Conservation (phyloP, 345 rosid species). For the Durio zibethinus region DNA sequence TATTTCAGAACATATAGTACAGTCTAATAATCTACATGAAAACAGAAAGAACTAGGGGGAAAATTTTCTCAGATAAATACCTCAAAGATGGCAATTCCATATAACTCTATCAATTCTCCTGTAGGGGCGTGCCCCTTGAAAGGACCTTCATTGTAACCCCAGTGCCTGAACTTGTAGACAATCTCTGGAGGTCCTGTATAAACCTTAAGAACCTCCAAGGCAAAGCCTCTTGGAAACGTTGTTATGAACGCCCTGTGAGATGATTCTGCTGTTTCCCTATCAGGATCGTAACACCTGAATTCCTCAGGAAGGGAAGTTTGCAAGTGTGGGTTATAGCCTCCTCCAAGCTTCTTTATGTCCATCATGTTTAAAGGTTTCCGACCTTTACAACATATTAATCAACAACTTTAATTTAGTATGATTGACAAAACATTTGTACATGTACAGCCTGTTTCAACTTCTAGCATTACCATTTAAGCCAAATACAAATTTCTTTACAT, state of each 20-base stretch:
- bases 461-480: slow-evolving; percentile 52
- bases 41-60: too few species aligned
- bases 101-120: slow-evolving; percentile 5
- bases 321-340: slow-evolving; percentile 8
- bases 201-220: slow-evolving; percentile 2
- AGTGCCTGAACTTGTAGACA: slow-evolving; percentile 8
- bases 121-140: slow-evolving; percentile 6
- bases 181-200: slow-evolving; percentile 10
- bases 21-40: too few species aligned
- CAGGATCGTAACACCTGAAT: background rate
- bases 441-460: background rate
- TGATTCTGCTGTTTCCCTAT: background rate
- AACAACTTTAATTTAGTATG: too few species aligned
- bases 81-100: background rate
- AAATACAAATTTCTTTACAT: slow-evolving; percentile 50
- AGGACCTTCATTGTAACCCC: slow-evolving; percentile 14
- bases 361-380: background rate
- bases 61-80: background rate
- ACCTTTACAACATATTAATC: background rate
- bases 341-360: background rate
- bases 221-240: slow-evolving; percentile 9
- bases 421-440: too few species aligned
- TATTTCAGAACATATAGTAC: background rate
- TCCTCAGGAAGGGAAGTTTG: slow-evolving; percentile 8
- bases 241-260: slow-evolving; percentile 1